Conservation (phyloP, 2,329 filamentous ascomycete species). For the Fusarium circinatum region DNA sequence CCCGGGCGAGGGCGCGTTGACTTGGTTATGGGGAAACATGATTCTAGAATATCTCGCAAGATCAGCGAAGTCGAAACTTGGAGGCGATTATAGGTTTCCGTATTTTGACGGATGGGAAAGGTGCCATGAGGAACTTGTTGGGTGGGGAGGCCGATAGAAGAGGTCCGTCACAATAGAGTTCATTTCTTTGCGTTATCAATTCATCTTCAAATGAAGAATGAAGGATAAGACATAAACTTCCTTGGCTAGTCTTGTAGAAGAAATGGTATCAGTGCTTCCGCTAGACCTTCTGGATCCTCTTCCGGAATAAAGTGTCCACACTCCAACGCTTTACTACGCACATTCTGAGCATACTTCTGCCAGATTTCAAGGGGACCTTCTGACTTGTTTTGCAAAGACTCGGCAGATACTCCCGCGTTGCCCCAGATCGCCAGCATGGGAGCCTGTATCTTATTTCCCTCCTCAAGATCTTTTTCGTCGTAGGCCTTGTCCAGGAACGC, state of each 20-base stretch:
- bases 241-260: too few species aligned
- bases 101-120: constrained; percentile 17
- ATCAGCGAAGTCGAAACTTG: background rate
- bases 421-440: background rate
- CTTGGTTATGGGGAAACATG: constrained; percentile 8
- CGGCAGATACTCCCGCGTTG: background rate
- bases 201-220: too few species aligned
- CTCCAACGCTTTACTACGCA: background rate
- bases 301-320: background rate
- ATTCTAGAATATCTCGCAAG: constrained; percentile 9
- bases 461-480: accelerated
- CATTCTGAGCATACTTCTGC: background rate
- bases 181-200: too few species aligned
- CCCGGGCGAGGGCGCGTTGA: background rate
- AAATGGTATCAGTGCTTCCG: background rate
- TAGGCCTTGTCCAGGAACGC: background rate
- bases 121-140: background rate
- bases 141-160: background rate
- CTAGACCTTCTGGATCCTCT: background rate
- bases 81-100: background rate
- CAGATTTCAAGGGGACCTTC: background rate
- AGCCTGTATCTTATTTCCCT: background rate
- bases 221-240: too few species aligned
- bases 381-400: background rate
- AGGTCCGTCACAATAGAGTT: too few species aligned